phyloP scores from a whole-genome alignment of 176 grass and related monocot genomes.

The Triticum dicoccoides region DNA sequence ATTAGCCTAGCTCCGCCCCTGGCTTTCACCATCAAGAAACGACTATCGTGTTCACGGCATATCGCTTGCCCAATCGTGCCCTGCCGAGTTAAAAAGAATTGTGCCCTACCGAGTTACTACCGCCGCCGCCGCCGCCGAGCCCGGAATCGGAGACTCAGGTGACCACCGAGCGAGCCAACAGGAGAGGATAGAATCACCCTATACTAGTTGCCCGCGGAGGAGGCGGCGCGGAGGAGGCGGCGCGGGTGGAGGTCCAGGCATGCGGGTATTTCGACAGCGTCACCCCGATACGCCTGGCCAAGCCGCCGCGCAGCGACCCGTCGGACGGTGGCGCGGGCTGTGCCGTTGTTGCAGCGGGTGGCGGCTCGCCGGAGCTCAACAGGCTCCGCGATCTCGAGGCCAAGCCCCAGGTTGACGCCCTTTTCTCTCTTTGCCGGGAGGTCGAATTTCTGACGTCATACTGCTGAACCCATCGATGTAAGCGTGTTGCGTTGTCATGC shows the following conservation, averaged over 20 bases:
- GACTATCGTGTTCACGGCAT: too few relatives aligned
- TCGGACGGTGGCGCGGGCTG: conserved; percentile 2
- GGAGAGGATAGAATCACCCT: neutral
- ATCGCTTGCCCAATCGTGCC: too few relatives aligned
- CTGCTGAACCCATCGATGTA: conserved; percentile 7
- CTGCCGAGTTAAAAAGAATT: too few relatives aligned
- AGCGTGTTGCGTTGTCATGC: conserved; percentile 17
- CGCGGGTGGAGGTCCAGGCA: conserved; percentile 42
- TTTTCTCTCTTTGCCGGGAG: neutral
- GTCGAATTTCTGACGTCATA: conserved; percentile 1
- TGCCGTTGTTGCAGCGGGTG: neutral
- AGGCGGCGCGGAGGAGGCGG: conserved; percentile 53
- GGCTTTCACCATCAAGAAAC: too few relatives aligned
- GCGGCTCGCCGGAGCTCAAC: conserved; percentile 57
- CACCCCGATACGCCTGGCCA: conserved; percentile 58
- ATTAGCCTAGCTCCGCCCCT: too few relatives aligned
- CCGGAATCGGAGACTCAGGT: neutral
- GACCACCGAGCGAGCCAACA: neutral
- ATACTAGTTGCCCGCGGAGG: too few relatives aligned
- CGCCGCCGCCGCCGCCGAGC: neutral
- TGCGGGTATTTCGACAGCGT: conserved; percentile 73
- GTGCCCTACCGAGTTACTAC: too few relatives aligned
- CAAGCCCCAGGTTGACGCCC: too few relatives aligned
- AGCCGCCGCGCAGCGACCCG: conserved; percentile 13
- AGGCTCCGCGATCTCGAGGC: conserved; percentile 59